These are phyloP conservation scores for Xylaria sp. DNA, from an alignment of 2,329 filamentous ascomycete genomes.

Conservation along the genomic window DNA sequence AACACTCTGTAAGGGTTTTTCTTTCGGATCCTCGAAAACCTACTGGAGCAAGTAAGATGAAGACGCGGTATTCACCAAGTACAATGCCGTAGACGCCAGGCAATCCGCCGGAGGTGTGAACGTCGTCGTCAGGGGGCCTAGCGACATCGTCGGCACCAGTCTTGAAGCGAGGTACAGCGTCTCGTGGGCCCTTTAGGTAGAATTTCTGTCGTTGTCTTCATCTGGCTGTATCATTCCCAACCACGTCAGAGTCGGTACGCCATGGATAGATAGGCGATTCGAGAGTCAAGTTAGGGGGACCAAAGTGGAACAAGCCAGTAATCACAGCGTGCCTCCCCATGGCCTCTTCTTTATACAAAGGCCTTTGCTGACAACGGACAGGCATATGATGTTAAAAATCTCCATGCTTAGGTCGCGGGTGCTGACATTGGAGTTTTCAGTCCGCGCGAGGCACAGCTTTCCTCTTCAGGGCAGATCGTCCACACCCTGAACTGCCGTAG, in stretches of 20 bases:
- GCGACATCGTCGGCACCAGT: conserved; percentile 8
- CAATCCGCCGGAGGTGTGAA: conserved; percentile 20
- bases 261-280: background rate
- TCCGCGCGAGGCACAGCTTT: background rate
- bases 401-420: background rate
- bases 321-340: background rate
- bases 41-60: conserved; percentile 22
- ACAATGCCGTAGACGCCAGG: conserved; percentile 15
- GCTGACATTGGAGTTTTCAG: no score
- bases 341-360: background rate
- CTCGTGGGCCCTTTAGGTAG: background rate
- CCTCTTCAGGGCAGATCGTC: background rate
- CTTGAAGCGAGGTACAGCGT: background rate
- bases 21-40: background rate
- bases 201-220: background rate
- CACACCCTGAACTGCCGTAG: background rate
- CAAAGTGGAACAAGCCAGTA: background rate
- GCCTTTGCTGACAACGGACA: background rate
- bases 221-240: background rate
- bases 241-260: background rate
- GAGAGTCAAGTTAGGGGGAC: background rate
- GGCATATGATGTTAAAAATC: background rate
- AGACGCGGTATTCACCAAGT: conserved; percentile 18
- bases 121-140: conserved; percentile 18
- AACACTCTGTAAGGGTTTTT: no score